Evolutionary conservation across 257 asterid species (phyloP).

Genomic region (Solanum habrochaites): DNA sequence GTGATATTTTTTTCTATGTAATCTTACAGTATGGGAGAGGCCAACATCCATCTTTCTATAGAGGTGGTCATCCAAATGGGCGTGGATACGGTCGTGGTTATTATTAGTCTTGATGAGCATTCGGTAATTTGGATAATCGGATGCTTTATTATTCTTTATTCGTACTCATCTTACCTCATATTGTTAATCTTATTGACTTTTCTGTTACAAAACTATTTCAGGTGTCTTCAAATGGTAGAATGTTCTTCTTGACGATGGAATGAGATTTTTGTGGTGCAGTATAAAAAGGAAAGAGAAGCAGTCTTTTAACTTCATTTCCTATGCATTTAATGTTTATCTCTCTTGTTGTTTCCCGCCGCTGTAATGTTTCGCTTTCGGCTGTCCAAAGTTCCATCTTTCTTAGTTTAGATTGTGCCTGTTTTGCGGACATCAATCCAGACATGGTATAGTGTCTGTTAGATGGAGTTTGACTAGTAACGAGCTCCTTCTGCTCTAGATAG

Average conservation of each 20-base stretch:
- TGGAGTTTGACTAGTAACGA: constrained; percentile 11
- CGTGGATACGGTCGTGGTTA: constrained; percentile 28
- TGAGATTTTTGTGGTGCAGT: not conserved
- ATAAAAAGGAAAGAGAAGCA: not conserved
- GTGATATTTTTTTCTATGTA: constrained; percentile 5
- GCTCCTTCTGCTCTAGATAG: constrained; percentile 15
- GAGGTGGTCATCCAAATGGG: constrained; percentile 27
- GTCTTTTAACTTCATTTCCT: not conserved
- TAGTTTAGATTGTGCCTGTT: constrained; percentile 11
- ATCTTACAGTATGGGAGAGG: constrained; percentile 30
- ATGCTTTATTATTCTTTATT: not conserved
- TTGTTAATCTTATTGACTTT: constrained; percentile 1
- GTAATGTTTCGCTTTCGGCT: not conserved
- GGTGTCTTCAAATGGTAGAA: constrained; percentile 2
- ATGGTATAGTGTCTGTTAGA: constrained; percentile 9
- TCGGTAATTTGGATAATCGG: constrained; percentile 14
- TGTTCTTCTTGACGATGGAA: not conserved
- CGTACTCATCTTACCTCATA: not conserved
- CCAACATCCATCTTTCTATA: constrained; percentile 19
- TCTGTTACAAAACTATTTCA: constrained; percentile 1
- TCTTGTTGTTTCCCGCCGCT: not conserved
- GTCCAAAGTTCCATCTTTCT: constrained; percentile 2
- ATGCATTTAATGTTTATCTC: not conserved
- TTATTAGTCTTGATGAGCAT: constrained; percentile 20
- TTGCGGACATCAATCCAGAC: constrained; percentile 7